Evolutionary conservation across 169 alveolate species (phyloP).

Genomic region (Neospora caninum): DNA sequence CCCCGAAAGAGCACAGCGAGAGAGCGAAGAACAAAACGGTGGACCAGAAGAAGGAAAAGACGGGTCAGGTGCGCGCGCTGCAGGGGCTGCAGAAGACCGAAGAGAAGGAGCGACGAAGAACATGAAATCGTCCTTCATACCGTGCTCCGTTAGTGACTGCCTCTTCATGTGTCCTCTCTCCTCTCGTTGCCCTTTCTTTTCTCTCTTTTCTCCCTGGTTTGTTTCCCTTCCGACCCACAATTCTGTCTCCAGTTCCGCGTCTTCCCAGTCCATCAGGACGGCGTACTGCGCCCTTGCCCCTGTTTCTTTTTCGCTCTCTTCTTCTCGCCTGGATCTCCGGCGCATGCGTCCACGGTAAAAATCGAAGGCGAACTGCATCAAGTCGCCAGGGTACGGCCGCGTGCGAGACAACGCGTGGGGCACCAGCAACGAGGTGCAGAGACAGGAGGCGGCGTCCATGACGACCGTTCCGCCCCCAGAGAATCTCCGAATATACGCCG

Average conservation of each 20-base stretch:
- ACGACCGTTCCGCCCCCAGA: conserved; percentile 27
- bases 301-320: too few relatives aligned
- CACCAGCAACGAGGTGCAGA: neutral
- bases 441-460: neutral
- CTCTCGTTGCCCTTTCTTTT: neutral
- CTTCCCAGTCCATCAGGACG: too few relatives aligned
- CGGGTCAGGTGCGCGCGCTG: neutral
- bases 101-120: neutral
- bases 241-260: neutral
- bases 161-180: neutral
- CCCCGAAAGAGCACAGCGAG: too few relatives aligned
- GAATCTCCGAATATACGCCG: neutral
- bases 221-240: neutral
- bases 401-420: neutral
- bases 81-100: neutral
- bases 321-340: neutral
- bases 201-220: neutral
- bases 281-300: too few relatives aligned
- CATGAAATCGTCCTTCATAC: neutral
- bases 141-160: neutral
- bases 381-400: conserved; percentile 35
- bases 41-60: neutral
- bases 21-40: neutral
- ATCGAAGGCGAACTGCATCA: neutral
- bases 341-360: conserved; percentile 9